Conservation (phyloP, 208 protist species). For the Wallacemonas sp. region DNA sequence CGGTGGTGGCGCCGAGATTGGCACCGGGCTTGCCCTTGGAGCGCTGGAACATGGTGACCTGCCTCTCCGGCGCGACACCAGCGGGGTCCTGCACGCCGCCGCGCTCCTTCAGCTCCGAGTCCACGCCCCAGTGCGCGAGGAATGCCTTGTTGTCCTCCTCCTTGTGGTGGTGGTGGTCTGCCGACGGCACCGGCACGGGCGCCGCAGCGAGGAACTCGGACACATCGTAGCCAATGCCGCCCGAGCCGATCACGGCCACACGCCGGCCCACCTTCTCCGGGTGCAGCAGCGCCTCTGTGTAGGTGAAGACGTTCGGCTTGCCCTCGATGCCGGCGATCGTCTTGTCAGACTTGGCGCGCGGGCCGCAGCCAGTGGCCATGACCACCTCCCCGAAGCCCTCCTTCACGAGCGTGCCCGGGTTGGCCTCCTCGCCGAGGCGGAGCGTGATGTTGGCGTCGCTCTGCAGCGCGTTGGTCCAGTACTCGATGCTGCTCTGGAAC, state of each 20-base stretch:
- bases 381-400: slow-evolving; percentile 65
- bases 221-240: slow-evolving; percentile 95
- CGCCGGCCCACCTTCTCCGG: slow-evolving; percentile 55
- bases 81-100: slow-evolving; percentile 54
- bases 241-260: slow-evolving; percentile 91
- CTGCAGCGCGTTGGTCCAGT: slow-evolving; percentile 55
- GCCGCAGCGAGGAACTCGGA: slow-evolving; percentile 70
- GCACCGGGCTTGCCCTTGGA: slow-evolving; percentile 78
- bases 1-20: slow-evolving; percentile 83
- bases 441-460: slow-evolving; percentile 39
- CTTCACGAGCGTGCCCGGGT: slow-evolving; percentile 25
- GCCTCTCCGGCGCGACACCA: slow-evolving; percentile 21
- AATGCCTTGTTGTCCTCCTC: slow-evolving; percentile 16
- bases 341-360: slow-evolving; percentile 50
- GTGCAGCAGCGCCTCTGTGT: slow-evolving; percentile 80
- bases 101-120: slow-evolving; percentile 17
- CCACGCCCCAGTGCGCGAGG: slow-evolving; percentile 20
- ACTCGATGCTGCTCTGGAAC: slow-evolving; percentile 78
- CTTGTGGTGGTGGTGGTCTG: slow-evolving; percentile 27
- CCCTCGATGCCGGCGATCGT: slow-evolving; percentile 55
- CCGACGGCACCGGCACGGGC: slow-evolving; percentile 17
- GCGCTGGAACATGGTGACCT: slow-evolving; percentile 79
- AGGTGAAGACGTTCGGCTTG: slow-evolving; percentile 73
- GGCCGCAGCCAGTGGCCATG: slow-evolving; percentile 83
- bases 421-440: slow-evolving; percentile 24